Evolutionary conservation across 2,329 filamentous ascomycete genomes (phyloP).

Genomic region (Verticillium nonalfalfae): DNA sequence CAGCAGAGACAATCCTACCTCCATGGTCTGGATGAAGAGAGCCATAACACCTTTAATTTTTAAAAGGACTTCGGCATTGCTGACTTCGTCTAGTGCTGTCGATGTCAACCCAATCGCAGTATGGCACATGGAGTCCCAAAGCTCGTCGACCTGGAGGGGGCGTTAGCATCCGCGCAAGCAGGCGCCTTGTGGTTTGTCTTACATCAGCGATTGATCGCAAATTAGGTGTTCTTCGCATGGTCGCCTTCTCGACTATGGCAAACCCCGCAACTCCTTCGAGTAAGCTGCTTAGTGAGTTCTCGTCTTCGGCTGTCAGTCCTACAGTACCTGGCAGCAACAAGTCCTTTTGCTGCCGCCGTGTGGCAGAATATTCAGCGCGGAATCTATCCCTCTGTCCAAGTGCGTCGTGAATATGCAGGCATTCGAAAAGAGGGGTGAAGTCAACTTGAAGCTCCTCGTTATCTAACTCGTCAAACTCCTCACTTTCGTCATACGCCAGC

Average conservation of each 20-base stretch:
- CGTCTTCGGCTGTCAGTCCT: conserved; percentile 74
- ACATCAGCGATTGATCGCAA: conserved; percentile 79
- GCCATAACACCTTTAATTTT: conserved; percentile 92
- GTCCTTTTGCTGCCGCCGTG: conserved; percentile 85
- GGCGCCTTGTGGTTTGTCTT: conserved; percentile 20
- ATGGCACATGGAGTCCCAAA: conserved; percentile 98
- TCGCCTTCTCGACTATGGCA: conserved; percentile 91
- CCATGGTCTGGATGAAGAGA: conserved; percentile 97
- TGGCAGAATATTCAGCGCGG: conserved; percentile 83
- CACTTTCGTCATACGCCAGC: conserved; percentile 86
- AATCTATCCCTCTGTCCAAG: conserved; percentile 90
- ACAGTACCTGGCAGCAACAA: conserved; percentile 73
- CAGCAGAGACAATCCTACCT: conserved; percentile 45
- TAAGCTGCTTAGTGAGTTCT: conserved; percentile 78
- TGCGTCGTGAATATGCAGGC: conserved; percentile 92
- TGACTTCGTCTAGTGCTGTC: conserved; percentile 70
- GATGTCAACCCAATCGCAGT: conserved; percentile 76
- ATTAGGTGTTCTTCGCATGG: conserved; percentile 79
- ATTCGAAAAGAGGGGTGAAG: conserved; percentile 91
- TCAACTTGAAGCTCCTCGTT: conserved; percentile 94
- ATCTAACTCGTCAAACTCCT: conserved; percentile 91
- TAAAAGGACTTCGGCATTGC: conserved; percentile 82
- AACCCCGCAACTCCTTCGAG: conserved; percentile 94
- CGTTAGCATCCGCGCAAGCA: not conserved
- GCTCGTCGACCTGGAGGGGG: conserved; percentile 74